phyloP scores from a whole-genome alignment of 495 filamentous ascomycete species.

The Aspergillus ellipticus region DNA sequence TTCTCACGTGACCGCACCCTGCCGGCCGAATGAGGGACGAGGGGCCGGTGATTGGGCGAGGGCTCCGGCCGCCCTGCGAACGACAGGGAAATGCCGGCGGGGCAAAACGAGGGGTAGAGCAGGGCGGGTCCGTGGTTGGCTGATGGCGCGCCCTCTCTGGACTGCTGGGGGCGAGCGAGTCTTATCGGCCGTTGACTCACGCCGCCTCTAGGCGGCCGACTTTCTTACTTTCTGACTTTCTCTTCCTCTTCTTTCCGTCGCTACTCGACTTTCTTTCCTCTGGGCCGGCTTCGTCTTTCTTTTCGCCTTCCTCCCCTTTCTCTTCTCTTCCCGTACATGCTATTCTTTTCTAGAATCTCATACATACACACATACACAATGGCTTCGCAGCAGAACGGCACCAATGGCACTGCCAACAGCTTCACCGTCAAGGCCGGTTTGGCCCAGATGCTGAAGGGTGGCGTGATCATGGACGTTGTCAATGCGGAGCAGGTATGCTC shows the following conservation, averaged over 20 bases:
- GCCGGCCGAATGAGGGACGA: conserved; percentile 12
- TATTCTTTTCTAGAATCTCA: conserved; percentile 1
- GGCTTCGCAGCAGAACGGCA: conserved; percentile 28
- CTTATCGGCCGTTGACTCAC: background rate
- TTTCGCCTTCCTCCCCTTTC: conserved; percentile 4
- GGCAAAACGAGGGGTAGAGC: background rate
- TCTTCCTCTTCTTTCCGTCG: background rate
- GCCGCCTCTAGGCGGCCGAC: conserved; percentile 13
- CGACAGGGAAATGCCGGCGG: background rate
- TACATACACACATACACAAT: conserved; percentile 30
- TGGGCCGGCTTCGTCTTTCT: background rate
- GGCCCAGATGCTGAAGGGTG: conserved; percentile 96
- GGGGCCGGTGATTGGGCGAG: conserved; percentile 13
- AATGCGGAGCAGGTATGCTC: conserved; percentile 74
- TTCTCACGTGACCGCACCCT: background rate
- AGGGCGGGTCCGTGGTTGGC: background rate
- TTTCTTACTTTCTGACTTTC: conserved; percentile 9
- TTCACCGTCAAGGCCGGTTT: conserved; percentile 89
- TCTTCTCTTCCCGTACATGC: conserved; percentile 5
- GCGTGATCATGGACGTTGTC: conserved; percentile 99
- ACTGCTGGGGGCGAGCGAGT: background rate
- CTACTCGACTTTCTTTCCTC: conserved; percentile 6
- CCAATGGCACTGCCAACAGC: conserved; percentile 36
- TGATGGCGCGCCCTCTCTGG: background rate
- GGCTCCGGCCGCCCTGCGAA: conserved; percentile 10